Conservation (phyloP, 306 rosid species). For the Rosa multiflora region DNA sequence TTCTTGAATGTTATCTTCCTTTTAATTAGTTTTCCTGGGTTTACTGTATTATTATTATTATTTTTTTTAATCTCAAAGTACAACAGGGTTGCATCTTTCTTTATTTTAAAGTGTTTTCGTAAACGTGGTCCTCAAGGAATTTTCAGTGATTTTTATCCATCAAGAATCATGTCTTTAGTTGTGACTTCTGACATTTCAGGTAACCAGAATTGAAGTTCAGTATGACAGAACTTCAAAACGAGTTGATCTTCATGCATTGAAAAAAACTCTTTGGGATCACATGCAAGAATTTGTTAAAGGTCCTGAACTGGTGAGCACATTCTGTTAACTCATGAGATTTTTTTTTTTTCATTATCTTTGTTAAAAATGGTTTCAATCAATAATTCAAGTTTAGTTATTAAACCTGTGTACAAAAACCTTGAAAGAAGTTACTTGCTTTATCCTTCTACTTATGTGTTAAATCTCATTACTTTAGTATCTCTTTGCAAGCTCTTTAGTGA, state of each 20-base stretch:
- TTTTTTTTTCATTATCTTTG: not conserved
- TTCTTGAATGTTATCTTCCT: not conserved
- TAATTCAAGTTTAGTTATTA: not conserved
- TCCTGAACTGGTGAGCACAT: conserved; percentile 14
- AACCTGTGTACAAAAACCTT: not conserved
- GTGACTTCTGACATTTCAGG: conserved; percentile 20
- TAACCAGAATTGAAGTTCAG: conserved; percentile 22
- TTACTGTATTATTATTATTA: not conserved
- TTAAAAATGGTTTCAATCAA: not conserved
- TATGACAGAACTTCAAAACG: conserved; percentile 27
- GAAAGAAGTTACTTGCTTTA: not conserved
- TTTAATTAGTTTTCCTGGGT: not conserved
- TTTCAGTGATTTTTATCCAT: not conserved
- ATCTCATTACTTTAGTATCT: not conserved
- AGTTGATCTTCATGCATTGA: conserved; percentile 30
- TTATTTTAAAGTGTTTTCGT: not conserved
- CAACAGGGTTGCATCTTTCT: not conserved
- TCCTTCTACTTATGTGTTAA: conserved; percentile 1
- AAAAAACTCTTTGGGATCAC: conserved; percentile 23
- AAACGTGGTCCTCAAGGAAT: not conserved
- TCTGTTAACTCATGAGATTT: not conserved
- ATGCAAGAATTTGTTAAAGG: conserved; percentile 18
- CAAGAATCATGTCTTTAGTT: not conserved
- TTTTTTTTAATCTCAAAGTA: not conserved
- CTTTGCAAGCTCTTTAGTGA: not conserved